Evolutionary conservation across 2,329 filamentous ascomycete genomes (phyloP).

Genomic region (Akanthomyces uredinophilus): DNA sequence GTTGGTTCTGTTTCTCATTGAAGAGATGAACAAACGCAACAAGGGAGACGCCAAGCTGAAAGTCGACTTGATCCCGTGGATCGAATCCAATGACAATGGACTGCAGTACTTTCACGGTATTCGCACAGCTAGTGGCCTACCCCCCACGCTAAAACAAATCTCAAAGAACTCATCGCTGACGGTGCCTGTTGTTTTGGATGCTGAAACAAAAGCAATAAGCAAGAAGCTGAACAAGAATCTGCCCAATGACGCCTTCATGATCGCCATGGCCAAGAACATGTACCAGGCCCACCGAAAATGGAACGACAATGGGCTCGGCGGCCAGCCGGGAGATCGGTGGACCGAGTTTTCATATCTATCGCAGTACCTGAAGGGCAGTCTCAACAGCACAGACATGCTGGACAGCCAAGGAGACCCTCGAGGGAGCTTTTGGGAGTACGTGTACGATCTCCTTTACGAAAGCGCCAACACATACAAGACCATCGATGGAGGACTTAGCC

Average conservation of each 20-base stretch:
- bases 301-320: slow-evolving; percentile 30
- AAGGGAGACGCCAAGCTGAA: slow-evolving; percentile 40
- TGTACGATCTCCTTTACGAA: slow-evolving; percentile 18
- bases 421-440: slow-evolving; percentile 42
- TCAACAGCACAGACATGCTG: slow-evolving; percentile 48
- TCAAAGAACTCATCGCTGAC: slow-evolving; percentile 37
- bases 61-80: slow-evolving; percentile 60
- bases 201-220: slow-evolving; percentile 30
- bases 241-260: slow-evolving; percentile 30
- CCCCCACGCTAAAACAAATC: slow-evolving; percentile 48
- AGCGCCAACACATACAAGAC: slow-evolving; percentile 48
- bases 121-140: slow-evolving; percentile 45
- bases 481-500: slow-evolving; percentile 53
- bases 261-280: slow-evolving; percentile 37
- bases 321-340: slow-evolving; percentile 54
- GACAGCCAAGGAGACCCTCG: slow-evolving; percentile 29
- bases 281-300: slow-evolving; percentile 40
- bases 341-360: slow-evolving; percentile 60
- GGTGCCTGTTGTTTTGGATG: slow-evolving; percentile 27
- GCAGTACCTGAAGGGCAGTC: slow-evolving; percentile 49
- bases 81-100: slow-evolving; percentile 50
- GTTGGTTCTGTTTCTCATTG: slow-evolving; percentile 59
- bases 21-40: slow-evolving; percentile 56
- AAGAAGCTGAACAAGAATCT: slow-evolving; percentile 34
- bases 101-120: slow-evolving; percentile 44